These are phyloP conservation scores for Taphrina deformans DNA, from an alignment of 1,139 yeast species.

Conservation along the genomic window DNA sequence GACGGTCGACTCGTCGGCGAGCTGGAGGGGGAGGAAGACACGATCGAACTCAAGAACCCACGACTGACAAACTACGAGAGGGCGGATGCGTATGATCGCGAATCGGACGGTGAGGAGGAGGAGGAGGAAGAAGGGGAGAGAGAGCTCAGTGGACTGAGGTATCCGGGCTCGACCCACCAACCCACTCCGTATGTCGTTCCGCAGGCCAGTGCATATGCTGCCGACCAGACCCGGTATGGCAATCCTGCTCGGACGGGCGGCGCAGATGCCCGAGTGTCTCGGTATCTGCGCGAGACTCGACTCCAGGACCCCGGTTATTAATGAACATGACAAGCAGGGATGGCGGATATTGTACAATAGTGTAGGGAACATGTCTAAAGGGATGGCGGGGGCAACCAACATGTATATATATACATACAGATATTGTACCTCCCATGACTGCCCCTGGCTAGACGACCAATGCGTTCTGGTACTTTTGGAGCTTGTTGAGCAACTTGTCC, in stretches of 20 bases:
- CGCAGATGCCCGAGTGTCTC: not conserved
- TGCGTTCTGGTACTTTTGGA: conserved; percentile 96
- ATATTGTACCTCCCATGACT: not conserved
- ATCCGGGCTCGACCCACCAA: conserved; percentile 3
- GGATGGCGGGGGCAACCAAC: too few species aligned
- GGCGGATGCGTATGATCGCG: not conserved
- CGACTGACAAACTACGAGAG: not conserved
- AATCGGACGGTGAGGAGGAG: not conserved
- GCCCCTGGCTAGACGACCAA: conserved; percentile 51
- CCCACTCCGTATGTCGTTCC: not conserved
- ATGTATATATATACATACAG: not conserved
- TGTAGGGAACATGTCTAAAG: too few species aligned
- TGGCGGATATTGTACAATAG: too few species aligned
- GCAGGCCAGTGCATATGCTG: not conserved
- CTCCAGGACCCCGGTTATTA: not conserved
- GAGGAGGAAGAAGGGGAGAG: not conserved
- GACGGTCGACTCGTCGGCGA: not conserved
- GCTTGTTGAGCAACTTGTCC: conserved; percentile 84
- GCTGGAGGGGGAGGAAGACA: not conserved
- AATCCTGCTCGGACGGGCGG: not conserved
- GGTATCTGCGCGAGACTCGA: not conserved
- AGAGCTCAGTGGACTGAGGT: not conserved
- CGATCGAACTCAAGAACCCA: conserved; percentile 7
- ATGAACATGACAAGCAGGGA: too few species aligned
- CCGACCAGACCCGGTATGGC: not conserved